These are phyloP conservation scores for Arthrobotrys musiformis DNA, from an alignment of 2,329 filamentous ascomycete species.

Conservation along the genomic window DNA sequence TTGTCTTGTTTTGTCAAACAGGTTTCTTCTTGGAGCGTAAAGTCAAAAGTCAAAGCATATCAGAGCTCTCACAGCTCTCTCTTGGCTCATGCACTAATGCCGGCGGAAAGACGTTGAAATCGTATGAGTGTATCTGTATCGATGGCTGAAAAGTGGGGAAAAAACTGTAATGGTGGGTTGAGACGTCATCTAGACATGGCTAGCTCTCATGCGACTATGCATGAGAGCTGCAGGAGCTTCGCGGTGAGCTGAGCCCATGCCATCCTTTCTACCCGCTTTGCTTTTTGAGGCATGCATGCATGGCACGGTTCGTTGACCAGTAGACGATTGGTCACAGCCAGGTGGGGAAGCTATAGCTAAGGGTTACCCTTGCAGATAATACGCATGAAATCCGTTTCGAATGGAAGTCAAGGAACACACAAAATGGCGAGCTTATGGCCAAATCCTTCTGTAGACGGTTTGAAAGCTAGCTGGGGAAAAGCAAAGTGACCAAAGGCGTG, in stretches of 20 bases:
- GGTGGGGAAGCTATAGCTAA: constrained; percentile 33
- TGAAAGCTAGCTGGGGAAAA: constrained; percentile 10
- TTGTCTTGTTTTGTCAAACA: neutral
- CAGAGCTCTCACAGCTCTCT: neutral
- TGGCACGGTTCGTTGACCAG: constrained; percentile 41
- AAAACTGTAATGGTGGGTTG: constrained; percentile 32
- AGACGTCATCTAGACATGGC: constrained; percentile 53
- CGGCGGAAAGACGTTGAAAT: constrained; percentile 12
- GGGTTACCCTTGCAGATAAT: constrained; percentile 35
- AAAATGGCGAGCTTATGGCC: constrained; percentile 32
- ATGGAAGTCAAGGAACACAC: constrained; percentile 9
- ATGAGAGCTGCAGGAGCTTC: constrained; percentile 19
- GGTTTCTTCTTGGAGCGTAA: neutral
- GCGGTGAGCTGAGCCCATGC: constrained; percentile 6
- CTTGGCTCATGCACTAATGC: constrained; percentile 5
- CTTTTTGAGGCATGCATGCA: constrained; percentile 43
- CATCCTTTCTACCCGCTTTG: constrained; percentile 11
- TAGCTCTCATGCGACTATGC: constrained; percentile 30
- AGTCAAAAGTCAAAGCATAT: neutral
- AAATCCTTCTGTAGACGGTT: constrained; percentile 12
- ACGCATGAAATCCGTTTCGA: constrained; percentile 8
- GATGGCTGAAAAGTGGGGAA: constrained; percentile 35
- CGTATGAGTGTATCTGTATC: constrained; percentile 33
- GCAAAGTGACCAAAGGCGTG: constrained; percentile 43
- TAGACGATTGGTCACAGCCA: constrained; percentile 32